Conservation (phyloP, 108 stramenopile genomes). For the Cyclotella baltica region DNA sequence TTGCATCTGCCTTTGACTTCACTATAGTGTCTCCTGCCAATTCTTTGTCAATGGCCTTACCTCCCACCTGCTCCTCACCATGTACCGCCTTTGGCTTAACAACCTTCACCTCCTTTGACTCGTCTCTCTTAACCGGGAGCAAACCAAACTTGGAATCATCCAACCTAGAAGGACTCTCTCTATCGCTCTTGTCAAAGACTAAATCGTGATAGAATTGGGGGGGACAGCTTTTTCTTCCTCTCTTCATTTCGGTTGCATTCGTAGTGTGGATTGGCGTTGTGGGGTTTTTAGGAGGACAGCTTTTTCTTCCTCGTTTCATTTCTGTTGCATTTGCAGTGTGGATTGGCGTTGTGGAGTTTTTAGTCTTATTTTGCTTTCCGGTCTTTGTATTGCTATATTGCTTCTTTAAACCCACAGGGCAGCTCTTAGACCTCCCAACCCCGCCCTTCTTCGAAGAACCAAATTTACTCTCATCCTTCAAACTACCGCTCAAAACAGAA, state of each 20-base stretch:
- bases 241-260: background rate
- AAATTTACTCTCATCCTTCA: background rate
- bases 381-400: background rate
- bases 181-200: background rate
- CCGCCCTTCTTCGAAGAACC: background rate
- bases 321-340: background rate
- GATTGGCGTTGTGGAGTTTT: background rate
- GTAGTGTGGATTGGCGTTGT: background rate
- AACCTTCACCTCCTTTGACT: background rate
- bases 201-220: slow-evolving; percentile 6
- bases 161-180: slow-evolving; percentile 11
- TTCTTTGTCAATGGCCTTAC: background rate
- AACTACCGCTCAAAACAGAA: background rate
- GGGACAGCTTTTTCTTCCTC: background rate
- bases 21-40: background rate
- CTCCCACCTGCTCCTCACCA: background rate
- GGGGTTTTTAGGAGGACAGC: slow-evolving; percentile 5
- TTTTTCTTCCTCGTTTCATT: background rate
- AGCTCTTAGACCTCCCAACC: background rate
- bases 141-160: slow-evolving; percentile 4
- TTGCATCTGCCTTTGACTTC: background rate
- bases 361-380: background rate
- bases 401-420: background rate
- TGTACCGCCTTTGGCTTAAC: background rate
- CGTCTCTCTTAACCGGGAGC: background rate